A percentile compares a stretch with the other conserved stretches of the same genome.
These are phyloP conservation scores for Dichomitus squalens DNA, from an alignment of 1,284 basidiomycete genomes.

Conservation along the genomic window DNA sequence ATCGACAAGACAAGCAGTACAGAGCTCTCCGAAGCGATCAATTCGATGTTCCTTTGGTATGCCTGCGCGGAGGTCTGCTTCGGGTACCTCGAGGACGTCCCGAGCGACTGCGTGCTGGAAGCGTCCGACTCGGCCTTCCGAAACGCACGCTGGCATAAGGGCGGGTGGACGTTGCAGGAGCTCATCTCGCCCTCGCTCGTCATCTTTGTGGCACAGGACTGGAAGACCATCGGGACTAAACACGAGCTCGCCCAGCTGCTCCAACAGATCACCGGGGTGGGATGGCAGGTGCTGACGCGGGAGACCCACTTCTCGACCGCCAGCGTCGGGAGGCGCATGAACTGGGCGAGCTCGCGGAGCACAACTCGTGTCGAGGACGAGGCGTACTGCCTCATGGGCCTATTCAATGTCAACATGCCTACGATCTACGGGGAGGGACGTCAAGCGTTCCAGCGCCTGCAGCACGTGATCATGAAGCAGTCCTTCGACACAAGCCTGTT, in stretches of 20 bases:
- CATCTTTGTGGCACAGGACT: conserved; percentile 10
- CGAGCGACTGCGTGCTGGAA: background rate
- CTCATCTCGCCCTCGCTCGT: conserved; percentile 10
- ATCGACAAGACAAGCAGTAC: conserved; percentile 15
- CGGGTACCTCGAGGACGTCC: conserved; percentile 13
- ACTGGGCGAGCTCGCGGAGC: conserved; percentile 8
- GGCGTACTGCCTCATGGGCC: conserved; percentile 16
- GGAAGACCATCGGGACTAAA: conserved; percentile 13
- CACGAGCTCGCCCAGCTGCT: conserved; percentile 3
- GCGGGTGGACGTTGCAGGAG: conserved; percentile 20
- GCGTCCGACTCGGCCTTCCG: background rate
- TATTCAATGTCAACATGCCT: conserved; percentile 16
- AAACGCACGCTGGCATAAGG: conserved; percentile 10
- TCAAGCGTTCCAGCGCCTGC: conserved; percentile 13
- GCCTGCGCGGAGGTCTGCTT: conserved; percentile 12
- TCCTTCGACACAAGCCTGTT: conserved; percentile 14
- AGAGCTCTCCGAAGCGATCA: conserved; percentile 21
- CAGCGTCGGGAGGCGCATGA: conserved; percentile 16
- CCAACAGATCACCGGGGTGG: conserved; percentile 4
- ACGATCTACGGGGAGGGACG: conserved; percentile 16
- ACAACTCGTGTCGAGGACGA: conserved; percentile 14
- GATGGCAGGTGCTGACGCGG: conserved; percentile 1
- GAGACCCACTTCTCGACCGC: background rate
- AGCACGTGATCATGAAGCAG: conserved; percentile 14
- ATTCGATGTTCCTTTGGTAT: too few species aligned